phyloP scores from a whole-genome alignment of 177 flowering plant species.

The Vitis hybrid region DNA sequence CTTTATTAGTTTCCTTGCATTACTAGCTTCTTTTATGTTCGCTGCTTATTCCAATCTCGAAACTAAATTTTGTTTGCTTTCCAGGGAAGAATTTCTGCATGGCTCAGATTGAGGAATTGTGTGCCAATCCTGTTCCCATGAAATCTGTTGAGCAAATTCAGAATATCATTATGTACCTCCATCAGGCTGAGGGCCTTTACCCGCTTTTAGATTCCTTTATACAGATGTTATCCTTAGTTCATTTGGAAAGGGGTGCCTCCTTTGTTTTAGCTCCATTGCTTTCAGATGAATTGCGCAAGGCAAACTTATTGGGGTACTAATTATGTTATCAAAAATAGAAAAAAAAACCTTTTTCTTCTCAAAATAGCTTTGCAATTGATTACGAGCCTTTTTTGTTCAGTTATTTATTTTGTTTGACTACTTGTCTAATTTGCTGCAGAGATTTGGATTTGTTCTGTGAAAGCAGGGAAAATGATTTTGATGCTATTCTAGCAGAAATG shows the following conservation, averaged over 20 bases:
- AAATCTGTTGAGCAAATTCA: conserved; percentile 70
- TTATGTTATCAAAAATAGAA: conserved; percentile 5
- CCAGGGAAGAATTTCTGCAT: conserved; percentile 81
- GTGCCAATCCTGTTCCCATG: conserved; percentile 37
- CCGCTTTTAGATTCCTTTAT: conserved; percentile 77
- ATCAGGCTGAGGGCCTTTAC: conserved; percentile 66
- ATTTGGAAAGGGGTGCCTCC: conserved; percentile 38
- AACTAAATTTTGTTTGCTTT: conserved; percentile 5
- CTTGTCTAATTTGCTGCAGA: conserved; percentile 35
- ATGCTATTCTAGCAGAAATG: conserved; percentile 76
- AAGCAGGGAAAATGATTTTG: conserved; percentile 59
- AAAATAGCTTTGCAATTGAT: not conserved
- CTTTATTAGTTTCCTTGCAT: conserved; percentile 1
- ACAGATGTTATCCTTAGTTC: conserved; percentile 65
- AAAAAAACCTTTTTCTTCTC: not conserved
- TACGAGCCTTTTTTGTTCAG: not conserved
- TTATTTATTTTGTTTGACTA: not conserved
- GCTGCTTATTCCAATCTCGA: not conserved
- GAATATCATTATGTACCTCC: conserved; percentile 64
- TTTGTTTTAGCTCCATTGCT: conserved; percentile 61
- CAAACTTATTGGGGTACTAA: conserved; percentile 50
- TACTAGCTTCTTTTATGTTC: not conserved
- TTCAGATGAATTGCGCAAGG: conserved; percentile 52
- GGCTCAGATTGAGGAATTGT: conserved; percentile 64
- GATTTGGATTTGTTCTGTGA: conserved; percentile 51